Evolutionary conservation across 805 yeast genomes (phyloP).

Genomic region (Spencermartinsiella europaea): DNA sequence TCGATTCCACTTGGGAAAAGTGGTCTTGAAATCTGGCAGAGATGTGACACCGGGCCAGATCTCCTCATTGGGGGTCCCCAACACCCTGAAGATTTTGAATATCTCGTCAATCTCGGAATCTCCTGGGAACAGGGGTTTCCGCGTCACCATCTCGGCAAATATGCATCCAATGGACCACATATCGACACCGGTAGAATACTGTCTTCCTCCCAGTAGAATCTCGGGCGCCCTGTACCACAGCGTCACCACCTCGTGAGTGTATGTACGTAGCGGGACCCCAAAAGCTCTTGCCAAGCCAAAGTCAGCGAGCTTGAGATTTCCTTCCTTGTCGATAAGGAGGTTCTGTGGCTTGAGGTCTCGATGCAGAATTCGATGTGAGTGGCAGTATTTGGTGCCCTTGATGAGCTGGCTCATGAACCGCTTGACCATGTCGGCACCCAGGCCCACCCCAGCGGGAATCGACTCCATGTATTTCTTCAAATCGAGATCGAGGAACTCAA

Average conservation of each 20-base stretch:
- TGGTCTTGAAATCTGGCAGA: slow-evolving; percentile 87
- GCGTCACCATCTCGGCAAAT: slow-evolving; percentile 94
- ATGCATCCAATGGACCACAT: slow-evolving; percentile 99
- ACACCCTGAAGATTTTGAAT: slow-evolving; percentile 81
- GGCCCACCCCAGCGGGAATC: slow-evolving; percentile 82
- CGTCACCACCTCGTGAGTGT: slow-evolving; percentile 97
- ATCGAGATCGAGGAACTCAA: slow-evolving; percentile 91
- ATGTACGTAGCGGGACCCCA: slow-evolving; percentile 94
- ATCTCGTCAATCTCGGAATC: slow-evolving; percentile 97
- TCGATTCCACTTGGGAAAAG: slow-evolving; percentile 86
- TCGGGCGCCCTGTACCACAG: slow-evolving; percentile 98
- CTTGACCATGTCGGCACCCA: slow-evolving; percentile 87
- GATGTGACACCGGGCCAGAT: slow-evolving; percentile 92
- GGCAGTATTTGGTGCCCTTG: slow-evolving; percentile 89
- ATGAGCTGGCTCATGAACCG: slow-evolving; percentile 88
- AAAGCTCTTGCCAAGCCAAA: slow-evolving; percentile 96
- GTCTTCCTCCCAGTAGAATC: slow-evolving; percentile 90
- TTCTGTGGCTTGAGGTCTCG: slow-evolving; percentile 97
- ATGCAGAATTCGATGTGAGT: slow-evolving; percentile 88
- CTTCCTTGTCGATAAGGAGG: slow-evolving; percentile 88
- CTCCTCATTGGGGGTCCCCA: slow-evolving; percentile 93
- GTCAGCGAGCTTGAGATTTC: slow-evolving; percentile 84
- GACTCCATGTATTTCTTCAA: slow-evolving; percentile 95
- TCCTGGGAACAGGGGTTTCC: slow-evolving; percentile 94
- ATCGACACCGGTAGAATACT: slow-evolving; percentile 96